Conservation (phyloP, 768 basidiomycete species). For the Mycena haematopus region DNA sequence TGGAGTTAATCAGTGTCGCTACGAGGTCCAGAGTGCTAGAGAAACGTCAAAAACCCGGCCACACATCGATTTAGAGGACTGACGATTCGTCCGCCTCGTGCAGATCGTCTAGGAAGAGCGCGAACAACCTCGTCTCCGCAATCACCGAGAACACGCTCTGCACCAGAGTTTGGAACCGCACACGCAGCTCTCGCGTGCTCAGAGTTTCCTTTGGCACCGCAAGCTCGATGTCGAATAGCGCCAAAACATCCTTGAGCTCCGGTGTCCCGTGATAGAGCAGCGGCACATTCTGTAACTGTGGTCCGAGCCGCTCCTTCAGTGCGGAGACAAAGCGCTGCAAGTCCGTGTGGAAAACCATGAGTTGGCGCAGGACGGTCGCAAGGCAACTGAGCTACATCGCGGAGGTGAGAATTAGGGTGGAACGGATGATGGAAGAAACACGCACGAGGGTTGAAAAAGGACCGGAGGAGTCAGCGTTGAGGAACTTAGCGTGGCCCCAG, state of each 20-base stretch:
- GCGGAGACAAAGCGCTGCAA: conserved; percentile 68
- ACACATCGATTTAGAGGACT: conserved; percentile 1
- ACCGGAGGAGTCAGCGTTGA: conserved; percentile 60
- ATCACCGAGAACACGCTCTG: conserved; percentile 74
- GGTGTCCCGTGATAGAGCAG: conserved; percentile 76
- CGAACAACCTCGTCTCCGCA: conserved; percentile 72
- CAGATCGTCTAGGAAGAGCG: conserved; percentile 74
- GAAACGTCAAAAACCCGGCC: conserved; percentile 6
- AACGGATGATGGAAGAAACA: background rate
- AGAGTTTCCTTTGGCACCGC: conserved; percentile 61
- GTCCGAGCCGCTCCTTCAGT: conserved; percentile 66
- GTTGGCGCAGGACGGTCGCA: conserved; percentile 73
- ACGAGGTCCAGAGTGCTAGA: conserved; percentile 71
- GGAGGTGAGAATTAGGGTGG: conserved; percentile 12
- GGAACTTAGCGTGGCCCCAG: conserved; percentile 82
- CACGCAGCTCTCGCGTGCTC: conserved; percentile 65
- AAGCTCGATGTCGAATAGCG: conserved; percentile 57
- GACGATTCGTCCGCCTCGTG: conserved; percentile 79
- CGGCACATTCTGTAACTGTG: conserved; percentile 72
- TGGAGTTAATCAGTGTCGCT: conserved; percentile 66
- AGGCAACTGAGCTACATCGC: conserved; percentile 62
- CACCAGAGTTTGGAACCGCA: conserved; percentile 73
- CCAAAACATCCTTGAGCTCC: conserved; percentile 68
- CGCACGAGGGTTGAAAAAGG: conserved; percentile 72
- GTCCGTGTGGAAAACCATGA: conserved; percentile 77